Conservation (phyloP, 768 basidiomycete genomes). For the Galerina sulciceps region DNA sequence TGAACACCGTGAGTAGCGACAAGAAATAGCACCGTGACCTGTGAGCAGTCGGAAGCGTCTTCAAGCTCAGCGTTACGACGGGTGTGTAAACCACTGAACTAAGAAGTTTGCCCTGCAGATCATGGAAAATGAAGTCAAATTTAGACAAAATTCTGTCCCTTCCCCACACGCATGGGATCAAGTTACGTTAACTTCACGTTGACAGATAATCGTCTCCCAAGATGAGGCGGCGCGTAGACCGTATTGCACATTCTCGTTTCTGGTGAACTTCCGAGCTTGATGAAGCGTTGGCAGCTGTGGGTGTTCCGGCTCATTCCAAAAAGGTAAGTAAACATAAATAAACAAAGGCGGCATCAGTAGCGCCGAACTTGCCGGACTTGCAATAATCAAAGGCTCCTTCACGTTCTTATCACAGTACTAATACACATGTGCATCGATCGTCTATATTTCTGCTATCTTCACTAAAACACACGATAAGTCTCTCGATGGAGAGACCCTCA, state of each 20-base stretch:
- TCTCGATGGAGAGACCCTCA: not conserved
- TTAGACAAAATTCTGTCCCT: no score
- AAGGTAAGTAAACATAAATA: constrained; percentile 20
- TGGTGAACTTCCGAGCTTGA: not conserved
- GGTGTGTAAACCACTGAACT: no score
- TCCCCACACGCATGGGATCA: no score
- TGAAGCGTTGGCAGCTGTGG: constrained; percentile 16
- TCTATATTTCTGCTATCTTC: not conserved
- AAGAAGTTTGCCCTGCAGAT: no score
- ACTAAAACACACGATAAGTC: not conserved
- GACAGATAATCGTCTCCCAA: no score
- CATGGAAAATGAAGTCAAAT: no score
- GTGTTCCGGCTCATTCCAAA: constrained; percentile 16
- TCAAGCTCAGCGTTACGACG: no score
- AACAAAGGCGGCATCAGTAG: constrained; percentile 2
- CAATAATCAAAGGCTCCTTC: no score
- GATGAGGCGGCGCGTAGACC: not conserved
- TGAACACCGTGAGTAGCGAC: no score
- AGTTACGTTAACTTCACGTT: no score
- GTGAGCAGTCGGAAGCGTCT: no score
- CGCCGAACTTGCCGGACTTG: not conserved
- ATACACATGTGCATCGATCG: not conserved
- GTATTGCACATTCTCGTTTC: not conserved
- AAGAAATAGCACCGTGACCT: no score
- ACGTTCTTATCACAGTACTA: not conserved